Percentiles rank a stretch among this genome's conserved stretches.
Evolutionary conservation across 2,329 filamentous ascomycete species (phyloP).

Genomic region (Cladophialophora yegresii): DNA sequence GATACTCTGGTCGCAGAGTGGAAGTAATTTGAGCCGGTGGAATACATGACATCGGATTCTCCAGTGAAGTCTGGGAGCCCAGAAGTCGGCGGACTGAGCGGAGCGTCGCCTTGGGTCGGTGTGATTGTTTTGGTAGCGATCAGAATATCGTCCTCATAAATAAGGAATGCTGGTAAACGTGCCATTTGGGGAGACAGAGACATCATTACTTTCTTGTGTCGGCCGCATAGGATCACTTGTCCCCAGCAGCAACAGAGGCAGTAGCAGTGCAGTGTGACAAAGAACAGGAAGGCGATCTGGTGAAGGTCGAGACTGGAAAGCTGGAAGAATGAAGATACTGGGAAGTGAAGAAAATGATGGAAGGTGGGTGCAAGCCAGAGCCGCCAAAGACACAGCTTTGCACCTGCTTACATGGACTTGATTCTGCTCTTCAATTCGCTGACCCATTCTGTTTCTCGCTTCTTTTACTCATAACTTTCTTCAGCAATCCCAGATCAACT

Average conservation of each 20-base stretch:
- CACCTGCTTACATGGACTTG: not conserved
- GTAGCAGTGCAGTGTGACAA: not conserved
- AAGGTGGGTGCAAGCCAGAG: not conserved
- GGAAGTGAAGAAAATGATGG: not conserved
- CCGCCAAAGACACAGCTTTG: not conserved
- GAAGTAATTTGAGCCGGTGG: not conserved
- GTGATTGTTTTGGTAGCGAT: not conserved
- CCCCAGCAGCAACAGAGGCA: not conserved
- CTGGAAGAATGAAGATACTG: not conserved
- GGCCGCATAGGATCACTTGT: not conserved
- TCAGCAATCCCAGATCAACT: constrained; percentile 47
- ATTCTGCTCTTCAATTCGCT: constrained; percentile 8
- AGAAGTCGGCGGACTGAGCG: constrained; percentile 10
- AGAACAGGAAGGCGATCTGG: not conserved
- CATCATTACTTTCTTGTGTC: not conserved
- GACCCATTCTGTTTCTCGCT: not conserved
- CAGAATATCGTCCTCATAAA: not conserved
- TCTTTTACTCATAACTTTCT: constrained; percentile 25
- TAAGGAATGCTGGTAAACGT: not conserved
- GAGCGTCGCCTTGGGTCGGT: not conserved
- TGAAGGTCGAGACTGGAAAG: not conserved
- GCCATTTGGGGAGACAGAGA: not conserved
- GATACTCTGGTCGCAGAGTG: not conserved
- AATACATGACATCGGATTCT: constrained; percentile 6
- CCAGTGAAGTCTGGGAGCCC: not conserved